Conservation (phyloP, 192 early-diverging fungal genomes). For the Allomyces javanicus region DNA sequence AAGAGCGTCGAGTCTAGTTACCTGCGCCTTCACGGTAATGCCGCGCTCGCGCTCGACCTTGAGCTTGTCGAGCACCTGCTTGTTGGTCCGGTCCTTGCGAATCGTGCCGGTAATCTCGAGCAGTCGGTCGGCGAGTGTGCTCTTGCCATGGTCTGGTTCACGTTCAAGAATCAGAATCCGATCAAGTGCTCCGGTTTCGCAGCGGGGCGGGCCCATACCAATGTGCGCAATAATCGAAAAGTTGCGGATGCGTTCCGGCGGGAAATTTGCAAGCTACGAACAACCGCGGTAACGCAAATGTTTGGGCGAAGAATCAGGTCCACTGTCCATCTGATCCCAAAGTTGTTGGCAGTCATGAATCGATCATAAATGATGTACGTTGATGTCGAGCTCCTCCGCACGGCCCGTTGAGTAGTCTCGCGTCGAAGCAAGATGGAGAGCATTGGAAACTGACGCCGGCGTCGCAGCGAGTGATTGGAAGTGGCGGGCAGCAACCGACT, state of each 20-base stretch:
- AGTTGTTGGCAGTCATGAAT: too few species aligned
- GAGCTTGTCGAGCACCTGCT: conserved; percentile 88
- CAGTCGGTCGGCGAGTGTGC: conserved; percentile 78
- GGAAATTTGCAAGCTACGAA: conserved; percentile 19
- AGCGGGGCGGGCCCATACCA: conserved; percentile 14
- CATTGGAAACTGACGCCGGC: too few species aligned
- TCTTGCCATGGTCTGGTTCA: conserved; percentile 60
- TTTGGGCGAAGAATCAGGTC: too few species aligned
- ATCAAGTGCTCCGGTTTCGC: background rate
- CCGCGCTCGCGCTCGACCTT: conserved; percentile 89
- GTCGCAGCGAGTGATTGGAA: too few species aligned
- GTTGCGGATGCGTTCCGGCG: conserved; percentile 72
- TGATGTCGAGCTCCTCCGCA: too few species aligned
- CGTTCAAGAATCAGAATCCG: background rate
- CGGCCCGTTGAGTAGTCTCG: too few species aligned
- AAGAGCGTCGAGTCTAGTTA: conserved; percentile 7
- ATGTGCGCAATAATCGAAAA: conserved; percentile 80
- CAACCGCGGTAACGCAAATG: too few species aligned
- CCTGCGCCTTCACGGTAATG: conserved; percentile 95
- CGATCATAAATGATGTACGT: too few species aligned
- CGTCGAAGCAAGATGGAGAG: too few species aligned
- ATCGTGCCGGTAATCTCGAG: conserved; percentile 83
- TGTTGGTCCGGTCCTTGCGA: conserved; percentile 40
- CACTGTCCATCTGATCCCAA: too few species aligned
- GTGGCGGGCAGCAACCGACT: too few species aligned